These are phyloP conservation scores for Fusarium pseudoanthophilum DNA, from an alignment of 2,329 filamentous ascomycete genomes.

Conservation along the genomic window DNA sequence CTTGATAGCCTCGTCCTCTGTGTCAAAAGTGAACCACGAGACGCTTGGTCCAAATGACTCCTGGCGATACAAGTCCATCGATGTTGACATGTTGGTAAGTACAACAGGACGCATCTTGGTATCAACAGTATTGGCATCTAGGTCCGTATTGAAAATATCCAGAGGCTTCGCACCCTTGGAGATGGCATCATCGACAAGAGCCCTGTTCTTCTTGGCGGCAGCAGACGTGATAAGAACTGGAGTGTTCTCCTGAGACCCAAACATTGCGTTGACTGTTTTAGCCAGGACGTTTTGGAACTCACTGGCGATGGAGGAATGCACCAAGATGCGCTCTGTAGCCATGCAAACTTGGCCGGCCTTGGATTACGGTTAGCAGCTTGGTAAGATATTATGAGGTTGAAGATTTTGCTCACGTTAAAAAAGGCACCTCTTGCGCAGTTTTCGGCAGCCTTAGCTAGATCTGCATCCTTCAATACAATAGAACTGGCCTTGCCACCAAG, in stretches of 20 bases:
- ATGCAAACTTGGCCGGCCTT: background rate
- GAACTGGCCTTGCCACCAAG: background rate
- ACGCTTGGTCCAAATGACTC: background rate
- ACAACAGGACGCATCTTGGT: slow-evolving; percentile 2
- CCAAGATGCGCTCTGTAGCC: background rate
- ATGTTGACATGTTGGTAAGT: background rate
- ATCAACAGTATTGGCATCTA: background rate
- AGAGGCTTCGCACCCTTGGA: background rate
- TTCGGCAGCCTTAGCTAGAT: background rate
- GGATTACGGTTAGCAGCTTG: background rate
- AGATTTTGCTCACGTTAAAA: background rate
- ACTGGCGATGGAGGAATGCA: background rate
- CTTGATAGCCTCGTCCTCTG: background rate
- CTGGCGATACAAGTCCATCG: background rate
- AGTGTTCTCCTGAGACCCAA: background rate
- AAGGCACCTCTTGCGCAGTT: background rate
- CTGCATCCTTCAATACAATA: background rate
- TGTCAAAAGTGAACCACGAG: background rate
- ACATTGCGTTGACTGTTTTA: background rate
- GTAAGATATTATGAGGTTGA: no score
- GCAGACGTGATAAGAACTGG: background rate
- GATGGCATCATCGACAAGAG: background rate
- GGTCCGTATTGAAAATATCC: background rate
- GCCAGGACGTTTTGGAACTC: background rate
- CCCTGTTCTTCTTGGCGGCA: background rate